Base-by-base conservation (phyloP, 805 yeast genomes). In the Yarrowia sp. region DNA sequence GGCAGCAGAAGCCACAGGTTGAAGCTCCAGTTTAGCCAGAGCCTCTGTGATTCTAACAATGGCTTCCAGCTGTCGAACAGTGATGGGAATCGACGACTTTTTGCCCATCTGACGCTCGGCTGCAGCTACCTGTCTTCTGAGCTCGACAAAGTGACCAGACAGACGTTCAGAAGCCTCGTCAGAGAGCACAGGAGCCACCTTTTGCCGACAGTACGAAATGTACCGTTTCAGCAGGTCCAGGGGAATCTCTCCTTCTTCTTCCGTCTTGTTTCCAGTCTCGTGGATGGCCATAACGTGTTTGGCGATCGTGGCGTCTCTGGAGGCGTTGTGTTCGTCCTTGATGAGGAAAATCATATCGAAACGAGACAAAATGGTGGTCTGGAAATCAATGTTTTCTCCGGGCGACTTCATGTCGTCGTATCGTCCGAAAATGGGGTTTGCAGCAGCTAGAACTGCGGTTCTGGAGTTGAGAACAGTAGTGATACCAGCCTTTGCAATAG, bases 401-500 rank as follows among this genome's bases (percentile, higher is more conserved):
- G 99, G 97, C 40, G 96, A 86, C 76, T 92, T 93, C 81, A 89
- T 83, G 68, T 93, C 98, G 76, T 95, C 98, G 75, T 95, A 95
- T 68, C 98, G 83, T 67, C 99, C 99, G 75, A 89, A 95, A 43
- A 92, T 85, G 3, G 99, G 99, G 77, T 95, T 95, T 8, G 99
- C 99, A 24, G 99, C 99, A 0, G 99, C 99, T 52, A 95, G 80
- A 4, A 95, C 99, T 36, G 96, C 87, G 0, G 99, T 95, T 77
- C 99, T 84, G 3, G 99, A 95, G 76, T 95, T 95, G 70, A 95
- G 82, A 65, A 95, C 92, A 0, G 99, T 95, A 2, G 98, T 95
- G 70, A 95, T 95, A 75, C 99, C 99, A 10, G 99, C 99, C 76
- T 95, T 95, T 33, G 99, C 99, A 75, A 95, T 92, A 14, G 98